These are phyloP conservation scores for Trypanosoma grayi DNA, from an alignment of 208 protist genomes.

Conservation along the genomic window DNA sequence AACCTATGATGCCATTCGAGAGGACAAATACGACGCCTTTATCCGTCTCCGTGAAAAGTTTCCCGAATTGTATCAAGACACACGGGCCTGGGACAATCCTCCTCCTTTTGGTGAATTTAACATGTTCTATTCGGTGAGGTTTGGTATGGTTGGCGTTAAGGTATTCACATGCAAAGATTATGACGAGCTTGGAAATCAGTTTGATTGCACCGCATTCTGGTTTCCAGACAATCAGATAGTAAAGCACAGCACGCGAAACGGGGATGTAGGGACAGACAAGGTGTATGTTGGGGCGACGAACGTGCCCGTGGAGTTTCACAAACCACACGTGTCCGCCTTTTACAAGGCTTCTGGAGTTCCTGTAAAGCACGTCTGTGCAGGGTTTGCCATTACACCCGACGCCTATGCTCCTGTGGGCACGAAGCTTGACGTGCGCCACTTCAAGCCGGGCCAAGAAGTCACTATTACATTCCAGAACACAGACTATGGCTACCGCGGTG, in stretches of 20 bases:
- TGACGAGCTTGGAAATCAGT: slow-evolving; percentile 92
- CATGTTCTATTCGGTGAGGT: slow-evolving; percentile 92
- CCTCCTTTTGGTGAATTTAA: slow-evolving; percentile 93
- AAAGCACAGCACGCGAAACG: slow-evolving; percentile 74
- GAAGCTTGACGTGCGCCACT: slow-evolving; percentile 92
- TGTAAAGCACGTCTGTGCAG: slow-evolving; percentile 86
- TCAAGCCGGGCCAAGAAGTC: slow-evolving; percentile 92
- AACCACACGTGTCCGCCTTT: slow-evolving; percentile 85
- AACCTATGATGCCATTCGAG: slow-evolving; percentile 93
- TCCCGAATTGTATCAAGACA: slow-evolving; percentile 92
- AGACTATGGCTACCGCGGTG: slow-evolving; percentile 92
- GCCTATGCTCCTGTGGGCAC: slow-evolving; percentile 91
- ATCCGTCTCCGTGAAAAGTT: slow-evolving; percentile 90
- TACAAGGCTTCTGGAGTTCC: slow-evolving; percentile 90
- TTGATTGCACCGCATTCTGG: slow-evolving; percentile 92
- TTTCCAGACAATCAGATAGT: slow-evolving; percentile 93
- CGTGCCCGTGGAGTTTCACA: slow-evolving; percentile 90
- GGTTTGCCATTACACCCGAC: slow-evolving; percentile 88
- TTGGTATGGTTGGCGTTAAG: slow-evolving; percentile 91
- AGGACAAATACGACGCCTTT: slow-evolving; percentile 94
- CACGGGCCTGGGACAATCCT: slow-evolving; percentile 89
- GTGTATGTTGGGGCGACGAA: slow-evolving; percentile 91
- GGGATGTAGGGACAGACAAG: slow-evolving; percentile 79
- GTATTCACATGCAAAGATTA: slow-evolving; percentile 92
- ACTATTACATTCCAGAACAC: slow-evolving; percentile 91